phyloP scores from a whole-genome alignment of 2,329 filamentous ascomycete species.

The Arthroderma sp. region DNA sequence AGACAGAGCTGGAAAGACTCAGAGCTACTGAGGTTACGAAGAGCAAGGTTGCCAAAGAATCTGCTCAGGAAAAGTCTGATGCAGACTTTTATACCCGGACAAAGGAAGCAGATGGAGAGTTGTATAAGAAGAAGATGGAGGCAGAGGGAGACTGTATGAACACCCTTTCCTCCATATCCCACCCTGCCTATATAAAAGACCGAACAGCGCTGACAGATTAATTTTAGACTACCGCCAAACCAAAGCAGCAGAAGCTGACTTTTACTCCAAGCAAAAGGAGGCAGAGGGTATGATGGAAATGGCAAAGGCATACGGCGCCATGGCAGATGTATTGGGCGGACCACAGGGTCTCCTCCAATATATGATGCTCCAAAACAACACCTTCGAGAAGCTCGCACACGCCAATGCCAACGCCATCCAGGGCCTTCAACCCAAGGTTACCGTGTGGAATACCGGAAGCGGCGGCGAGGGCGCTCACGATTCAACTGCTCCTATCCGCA shows the following conservation, averaged over 20 bases:
- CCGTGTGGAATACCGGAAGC: conserved; percentile 68
- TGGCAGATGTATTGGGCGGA: conserved; percentile 61
- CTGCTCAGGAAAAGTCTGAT: conserved; percentile 32
- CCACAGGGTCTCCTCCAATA: conserved; percentile 67
- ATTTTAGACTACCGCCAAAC: conserved; percentile 17
- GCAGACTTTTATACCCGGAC: conserved; percentile 38
- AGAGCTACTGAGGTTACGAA: conserved; percentile 67
- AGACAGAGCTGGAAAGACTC: conserved; percentile 67
- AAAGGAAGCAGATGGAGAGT: conserved; percentile 40
- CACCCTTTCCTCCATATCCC: not conserved
- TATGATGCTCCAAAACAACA: conserved; percentile 76
- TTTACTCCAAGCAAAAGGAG: conserved; percentile 53
- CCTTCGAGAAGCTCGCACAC: conserved; percentile 62
- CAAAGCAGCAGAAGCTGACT: conserved; percentile 38
- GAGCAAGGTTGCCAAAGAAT: conserved; percentile 43
- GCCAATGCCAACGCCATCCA: conserved; percentile 64
- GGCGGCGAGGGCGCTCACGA: conserved; percentile 37
- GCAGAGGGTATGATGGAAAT: conserved; percentile 65
- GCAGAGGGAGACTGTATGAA: conserved; percentile 25
- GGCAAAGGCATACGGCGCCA: conserved; percentile 64
- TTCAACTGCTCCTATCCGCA: conserved; percentile 52
- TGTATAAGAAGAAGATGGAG: conserved; percentile 29
- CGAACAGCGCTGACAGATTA: conserved; percentile 2
- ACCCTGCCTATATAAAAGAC: not conserved
- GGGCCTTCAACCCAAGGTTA: conserved; percentile 78